Conservation (phyloP, 1,139 yeast genomes). For the Blastobotrys apis region DNA sequence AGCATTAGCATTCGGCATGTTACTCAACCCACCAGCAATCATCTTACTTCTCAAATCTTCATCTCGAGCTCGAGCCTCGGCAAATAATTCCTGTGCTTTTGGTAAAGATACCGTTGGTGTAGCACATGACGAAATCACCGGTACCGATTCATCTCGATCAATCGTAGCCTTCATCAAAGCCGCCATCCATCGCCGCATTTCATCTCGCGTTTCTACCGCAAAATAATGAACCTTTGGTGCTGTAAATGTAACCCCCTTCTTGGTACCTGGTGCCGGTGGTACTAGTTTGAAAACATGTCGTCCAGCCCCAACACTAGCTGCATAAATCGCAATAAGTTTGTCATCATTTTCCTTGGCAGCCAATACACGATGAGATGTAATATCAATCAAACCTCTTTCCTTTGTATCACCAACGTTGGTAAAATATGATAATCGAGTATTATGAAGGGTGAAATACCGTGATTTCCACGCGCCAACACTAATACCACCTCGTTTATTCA, state of each 20-base stretch:
- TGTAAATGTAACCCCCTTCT: slow-evolving; percentile 91
- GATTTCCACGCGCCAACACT: slow-evolving; percentile 89
- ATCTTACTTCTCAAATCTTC: slow-evolving; percentile 30
- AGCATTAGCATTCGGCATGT: slow-evolving; percentile 15
- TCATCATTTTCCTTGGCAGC: slow-evolving; percentile 73
- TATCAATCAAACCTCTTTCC: slow-evolving; percentile 91
- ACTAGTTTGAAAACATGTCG: slow-evolving; percentile 85
- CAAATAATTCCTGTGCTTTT: slow-evolving; percentile 80
- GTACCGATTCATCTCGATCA: slow-evolving; percentile 88
- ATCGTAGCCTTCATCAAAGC: slow-evolving; percentile 94
- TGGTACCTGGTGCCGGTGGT: slow-evolving; percentile 98
- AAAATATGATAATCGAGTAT: slow-evolving; percentile 87
- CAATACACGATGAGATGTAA: slow-evolving; percentile 87
- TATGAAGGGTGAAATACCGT: slow-evolving; percentile 84
- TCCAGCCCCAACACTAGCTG: slow-evolving; percentile 91
- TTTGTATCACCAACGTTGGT: slow-evolving; percentile 71
- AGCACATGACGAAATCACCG: slow-evolving; percentile 89
- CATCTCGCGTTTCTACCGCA: slow-evolving; percentile 88
- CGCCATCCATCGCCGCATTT: slow-evolving; percentile 93
- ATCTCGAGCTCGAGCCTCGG: slow-evolving; percentile 51
- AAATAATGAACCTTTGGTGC: slow-evolving; percentile 94
- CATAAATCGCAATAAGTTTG: slow-evolving; percentile 75
- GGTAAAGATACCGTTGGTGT: slow-evolving; percentile 88
- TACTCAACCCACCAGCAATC: slow-evolving; percentile 27
- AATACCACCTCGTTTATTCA: slow-evolving; percentile 85